Evolutionary conservation across 345 rosid species (phyloP), one percentile per base, ranked within the genome.

Genomic region (Turnera subulata): DNA sequence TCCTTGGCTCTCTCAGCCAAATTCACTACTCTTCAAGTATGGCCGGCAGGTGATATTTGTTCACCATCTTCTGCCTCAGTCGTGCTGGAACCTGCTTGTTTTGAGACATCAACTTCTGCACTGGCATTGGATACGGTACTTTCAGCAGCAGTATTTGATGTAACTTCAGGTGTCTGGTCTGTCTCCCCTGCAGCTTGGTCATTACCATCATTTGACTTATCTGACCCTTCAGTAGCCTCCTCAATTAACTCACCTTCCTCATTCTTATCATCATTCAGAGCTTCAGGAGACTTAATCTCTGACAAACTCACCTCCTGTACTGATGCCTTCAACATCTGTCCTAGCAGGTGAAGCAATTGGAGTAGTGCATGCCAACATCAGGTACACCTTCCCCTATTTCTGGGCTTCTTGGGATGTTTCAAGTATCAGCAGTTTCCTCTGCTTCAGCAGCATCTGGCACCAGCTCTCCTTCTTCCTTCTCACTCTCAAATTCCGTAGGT

Each of bases 391-490:
- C 97, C 21, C 75, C 85, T 19, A 19, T 58, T 59, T 81, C 93
- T 26, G 85, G 87, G 65, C 81, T 74, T 18, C 72, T 84, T 23
- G 56, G 61, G 56, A 70, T 49, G 62, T 61, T 68, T 24, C 75
- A 64, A 63, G 59, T 47, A 58, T 86, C 83, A 3, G 64, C 63
- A 35, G 60, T 71, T 8, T 75, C 94, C 24, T 83, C 95, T 8
- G 48, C 74, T 54, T 89, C 99, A 35, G 75, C 58, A n/a, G 68
- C 67, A 59, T 86, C 97, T 22, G 84, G 73, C 40, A 72, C 56
- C 46, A 84, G 64, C 73, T 92, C 99, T 55, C 97, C 97, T 63
- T 93, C 99, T 82, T 87, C 99, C 66, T 69, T 85, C 66, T 93
- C 99, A 12, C 76, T 73, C 49, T 82, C 92, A 33, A 60, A 53